Evolutionary conservation across 495 filamentous ascomycete species (phyloP), one percentile per base, ranked within the genome.

Genomic region (Bathelium albidoporum): DNA sequence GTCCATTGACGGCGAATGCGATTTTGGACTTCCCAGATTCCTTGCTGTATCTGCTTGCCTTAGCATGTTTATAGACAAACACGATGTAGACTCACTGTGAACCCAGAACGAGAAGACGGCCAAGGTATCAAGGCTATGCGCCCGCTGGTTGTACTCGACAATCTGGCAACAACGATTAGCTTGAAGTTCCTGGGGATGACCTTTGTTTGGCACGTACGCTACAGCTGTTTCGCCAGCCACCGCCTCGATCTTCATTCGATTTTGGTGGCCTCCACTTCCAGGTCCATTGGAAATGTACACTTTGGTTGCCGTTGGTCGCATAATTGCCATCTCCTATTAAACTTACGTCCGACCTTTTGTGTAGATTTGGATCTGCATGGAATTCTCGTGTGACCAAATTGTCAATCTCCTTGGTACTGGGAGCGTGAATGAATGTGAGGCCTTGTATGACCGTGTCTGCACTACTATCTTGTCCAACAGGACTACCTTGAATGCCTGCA

Each of bases 221-320:
- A 80, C 94, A 97, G 70, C 85, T 87, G 68, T 92, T 97, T 69
- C 89, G 88, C 94, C 94, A 97, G 28, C 94, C 94, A 43, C 89
- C 90, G 45, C 87, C 91, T 67, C 85, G 86, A 70, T 97, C 94
- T 69, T 97, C 94, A 32, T 73, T 75, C 26, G 77, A 53, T 78
- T 90, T 96, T 18, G 94, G 94, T 16, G 94, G 91, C 67, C 88
- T 89, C 94, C 94, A 98, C 78, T 83, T 90, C 94, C 94, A 98
- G 22, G 85, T 85, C 90, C 93, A 98, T 32, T 94, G 87, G 72
- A 97, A 96, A 28, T 92, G 87, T 58, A 96, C 88, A 3, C 90
- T 91, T 12, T 86, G 77, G 64, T 80, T 88, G 20, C 91, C 90
- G 11, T 82, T 85, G 0, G 94, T 98, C 0, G 84, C 80, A 73